These are phyloP conservation scores for Aspergillus avenaceus DNA, from an alignment of 495 filamentous ascomycete genomes.

Conservation along the genomic window DNA sequence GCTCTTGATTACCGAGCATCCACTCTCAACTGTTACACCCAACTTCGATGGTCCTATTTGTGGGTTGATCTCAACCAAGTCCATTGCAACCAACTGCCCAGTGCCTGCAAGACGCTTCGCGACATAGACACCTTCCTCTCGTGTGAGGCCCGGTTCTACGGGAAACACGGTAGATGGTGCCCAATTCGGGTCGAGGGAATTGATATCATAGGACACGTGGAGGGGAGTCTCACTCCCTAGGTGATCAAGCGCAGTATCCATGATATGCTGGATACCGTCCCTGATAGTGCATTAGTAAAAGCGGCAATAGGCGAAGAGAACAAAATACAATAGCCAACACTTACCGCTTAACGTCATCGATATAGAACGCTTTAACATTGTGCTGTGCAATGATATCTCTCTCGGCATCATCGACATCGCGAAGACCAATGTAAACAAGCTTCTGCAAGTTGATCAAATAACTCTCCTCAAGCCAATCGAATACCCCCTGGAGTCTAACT, in stretches of 20 bases:
- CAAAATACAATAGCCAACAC: slow-evolving; percentile 32
- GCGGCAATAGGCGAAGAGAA: background rate
- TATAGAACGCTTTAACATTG: slow-evolving; percentile 79
- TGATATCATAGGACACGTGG: slow-evolving; percentile 86
- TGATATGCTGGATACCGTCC: slow-evolving; percentile 78
- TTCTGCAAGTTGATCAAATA: slow-evolving; percentile 59
- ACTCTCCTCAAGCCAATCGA: slow-evolving; percentile 68
- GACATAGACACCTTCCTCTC: slow-evolving; percentile 85
- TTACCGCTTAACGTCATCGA: slow-evolving; percentile 74
- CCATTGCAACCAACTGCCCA: slow-evolving; percentile 74
- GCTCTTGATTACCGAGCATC: too few relatives aligned
- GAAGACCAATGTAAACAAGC: slow-evolving; percentile 82
- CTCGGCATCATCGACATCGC: slow-evolving; percentile 79
- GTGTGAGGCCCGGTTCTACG: slow-evolving; percentile 78
- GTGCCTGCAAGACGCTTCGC: slow-evolving; percentile 82
- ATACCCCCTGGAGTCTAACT: slow-evolving; percentile 55
- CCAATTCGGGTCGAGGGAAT: slow-evolving; percentile 82
- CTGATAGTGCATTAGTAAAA: slow-evolving; percentile 29
- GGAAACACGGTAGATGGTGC: slow-evolving; percentile 83
- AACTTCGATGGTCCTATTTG: too few relatives aligned
- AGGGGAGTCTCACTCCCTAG: slow-evolving; percentile 81
- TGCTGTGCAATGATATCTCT: slow-evolving; percentile 74
- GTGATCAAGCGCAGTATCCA: slow-evolving; percentile 84
- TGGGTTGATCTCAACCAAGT: slow-evolving; percentile 88
- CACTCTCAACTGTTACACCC: too few relatives aligned